Evolutionary conservation across 495 filamentous ascomycete genomes (phyloP), one percentile per base, ranked within the genome.

Genomic region (Evernia prunastri): DNA sequence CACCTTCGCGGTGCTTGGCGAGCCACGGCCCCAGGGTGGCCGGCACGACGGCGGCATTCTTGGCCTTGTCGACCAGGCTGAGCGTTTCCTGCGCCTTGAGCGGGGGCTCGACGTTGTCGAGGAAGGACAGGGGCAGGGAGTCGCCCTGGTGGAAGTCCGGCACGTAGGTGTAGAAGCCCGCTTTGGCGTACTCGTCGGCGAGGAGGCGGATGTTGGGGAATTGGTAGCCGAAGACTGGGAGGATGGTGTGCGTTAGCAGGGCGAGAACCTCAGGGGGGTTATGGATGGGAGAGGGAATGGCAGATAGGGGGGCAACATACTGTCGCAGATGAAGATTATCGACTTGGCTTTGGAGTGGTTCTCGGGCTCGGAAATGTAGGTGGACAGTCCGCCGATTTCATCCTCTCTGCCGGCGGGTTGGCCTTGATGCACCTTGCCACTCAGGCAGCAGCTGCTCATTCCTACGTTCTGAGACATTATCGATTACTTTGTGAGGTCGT

Each of bases 151-250:
- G 75, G 57, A 78, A 70, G 63, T 78, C 76, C 5, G 76, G 76
- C 23, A 79, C 61, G 66, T 78, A 78, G 56, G 70, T 68, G 47
- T 71, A 78, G 57, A 76, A 76, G 53, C 75, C 75, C 43, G 71
- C 73, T 65, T 73, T 73, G 60, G 74, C 75, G 61, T 79, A 79
- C 61, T 72, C 72, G 66, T 79, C 76, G 39, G 75, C 76, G n/a
- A 78, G 75, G 56, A 79, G 72, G 56, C 70, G 74, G 66, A 74
- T 71, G 65, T 78, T 78, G 31, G 71, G 69, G 31, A 78, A 68
- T 43, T 67, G 59, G 63, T 72, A 73, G 33, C 77, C 76, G 64
- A 79, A 79, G 66, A 79, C 69, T 70, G 36, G n/a, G 25, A 43
- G 31, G 13, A 11, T n/a, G n/a, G 60, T n/a, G 25, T 13, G n/a